Conservation (phyloP, 352 stramenopile species). For the Phytophthora citrophthora region DNA sequence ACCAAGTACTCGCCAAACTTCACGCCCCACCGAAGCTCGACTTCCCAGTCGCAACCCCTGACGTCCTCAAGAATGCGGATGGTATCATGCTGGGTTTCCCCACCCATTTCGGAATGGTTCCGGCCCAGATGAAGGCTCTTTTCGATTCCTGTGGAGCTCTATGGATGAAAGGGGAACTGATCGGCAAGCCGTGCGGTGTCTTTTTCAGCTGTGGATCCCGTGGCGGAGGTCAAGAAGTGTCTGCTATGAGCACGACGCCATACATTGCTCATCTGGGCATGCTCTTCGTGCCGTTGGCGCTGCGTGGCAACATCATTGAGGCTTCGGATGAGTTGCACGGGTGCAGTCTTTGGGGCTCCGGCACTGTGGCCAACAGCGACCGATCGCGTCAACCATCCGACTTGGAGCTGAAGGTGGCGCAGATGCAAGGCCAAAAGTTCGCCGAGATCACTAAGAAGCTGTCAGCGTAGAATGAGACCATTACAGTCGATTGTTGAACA, state of each 20-base stretch:
- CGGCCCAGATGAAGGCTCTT: conserved; percentile 85
- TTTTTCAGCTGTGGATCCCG: conserved; percentile 79
- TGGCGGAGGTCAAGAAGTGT: conserved; percentile 86
- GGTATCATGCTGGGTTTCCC: conserved; percentile 86
- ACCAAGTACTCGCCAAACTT: conserved; percentile 78
- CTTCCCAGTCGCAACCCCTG: conserved; percentile 58
- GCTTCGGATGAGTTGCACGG: conserved; percentile 67
- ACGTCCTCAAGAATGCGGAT: conserved; percentile 73
- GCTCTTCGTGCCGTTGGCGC: conserved; percentile 82
- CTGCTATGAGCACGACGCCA: conserved; percentile 72
- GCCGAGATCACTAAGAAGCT: conserved; percentile 81
- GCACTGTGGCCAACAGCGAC: conserved; percentile 76
- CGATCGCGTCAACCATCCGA: conserved; percentile 77
- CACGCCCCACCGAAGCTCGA: conserved; percentile 67
- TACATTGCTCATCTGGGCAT: conserved; percentile 89
- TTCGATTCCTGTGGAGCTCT: conserved; percentile 80
- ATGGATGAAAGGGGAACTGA: conserved; percentile 73
- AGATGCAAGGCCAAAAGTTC: conserved; percentile 82
- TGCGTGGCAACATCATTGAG: conserved; percentile 20
- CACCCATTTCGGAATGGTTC: conserved; percentile 81
- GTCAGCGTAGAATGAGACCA: conserved; percentile 8
- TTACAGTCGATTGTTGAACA: too few relatives aligned
- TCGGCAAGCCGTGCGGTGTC: conserved; percentile 80
- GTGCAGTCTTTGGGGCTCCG: conserved; percentile 73
- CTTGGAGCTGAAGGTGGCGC: conserved; percentile 72